These are phyloP conservation scores for Podospora pseudopauciseta DNA, from an alignment of 495 filamentous ascomycete species.

Conservation along the genomic window DNA sequence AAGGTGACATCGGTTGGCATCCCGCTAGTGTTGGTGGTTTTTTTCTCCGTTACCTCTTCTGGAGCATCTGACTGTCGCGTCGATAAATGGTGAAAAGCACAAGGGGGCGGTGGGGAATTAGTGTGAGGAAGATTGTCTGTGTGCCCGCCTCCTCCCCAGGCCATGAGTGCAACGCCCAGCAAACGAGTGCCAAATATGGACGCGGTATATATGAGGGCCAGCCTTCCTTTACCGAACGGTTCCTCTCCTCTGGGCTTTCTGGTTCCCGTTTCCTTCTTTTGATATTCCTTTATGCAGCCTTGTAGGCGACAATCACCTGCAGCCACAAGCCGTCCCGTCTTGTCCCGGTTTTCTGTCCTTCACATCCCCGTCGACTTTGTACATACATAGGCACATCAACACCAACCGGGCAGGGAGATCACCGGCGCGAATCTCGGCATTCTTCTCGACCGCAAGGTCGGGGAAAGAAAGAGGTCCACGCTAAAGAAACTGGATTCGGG, in stretches of 20 bases:
- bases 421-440: conserved; percentile 1
- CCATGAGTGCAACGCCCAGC: neutral
- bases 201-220: neutral
- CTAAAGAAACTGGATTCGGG: neutral
- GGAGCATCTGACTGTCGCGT: neutral
- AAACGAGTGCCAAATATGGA: neutral
- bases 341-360: neutral
- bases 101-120: neutral
- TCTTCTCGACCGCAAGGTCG: conserved; percentile 10
- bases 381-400: neutral
- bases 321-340: neutral
- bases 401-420: neutral
- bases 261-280: neutral
- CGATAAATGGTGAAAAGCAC: neutral
- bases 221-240: neutral
- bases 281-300: neutral
- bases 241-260: neutral
- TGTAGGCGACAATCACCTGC: neutral
- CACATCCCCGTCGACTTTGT: neutral
- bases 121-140: neutral
- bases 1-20: neutral
- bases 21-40: neutral
- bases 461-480: neutral
- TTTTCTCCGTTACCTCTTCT: neutral
- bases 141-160: no score